Evolutionary conservation across 306 rosid genomes (phyloP).

Genomic region (Glycine latifolia): DNA sequence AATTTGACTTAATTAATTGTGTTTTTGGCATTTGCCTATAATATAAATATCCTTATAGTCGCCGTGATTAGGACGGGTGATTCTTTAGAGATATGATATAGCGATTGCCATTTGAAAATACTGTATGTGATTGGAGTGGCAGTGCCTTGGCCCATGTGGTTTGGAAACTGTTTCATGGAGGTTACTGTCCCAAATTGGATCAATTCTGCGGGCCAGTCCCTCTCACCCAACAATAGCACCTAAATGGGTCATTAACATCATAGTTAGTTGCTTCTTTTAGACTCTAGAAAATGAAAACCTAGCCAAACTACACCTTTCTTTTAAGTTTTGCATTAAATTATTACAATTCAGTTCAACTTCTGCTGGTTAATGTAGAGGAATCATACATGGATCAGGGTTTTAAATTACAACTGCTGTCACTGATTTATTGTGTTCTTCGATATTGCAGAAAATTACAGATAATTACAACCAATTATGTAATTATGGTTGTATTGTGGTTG

Average conservation of each 20-base stretch:
- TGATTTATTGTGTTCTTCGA: no score
- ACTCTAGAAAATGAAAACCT: neutral
- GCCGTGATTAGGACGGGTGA: neutral
- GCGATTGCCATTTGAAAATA: conserved; percentile 27
- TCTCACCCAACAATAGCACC: neutral
- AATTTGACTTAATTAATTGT: neutral
- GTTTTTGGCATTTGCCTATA: neutral
- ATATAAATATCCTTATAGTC: neutral
- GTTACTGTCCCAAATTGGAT: conserved; percentile 10
- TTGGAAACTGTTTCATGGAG: conserved; percentile 7
- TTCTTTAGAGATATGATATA: neutral
- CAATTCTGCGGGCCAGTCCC: neutral
- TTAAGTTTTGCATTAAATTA: neutral
- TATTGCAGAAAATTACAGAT: no score
- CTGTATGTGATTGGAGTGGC: conserved; percentile 13
- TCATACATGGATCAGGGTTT: no score
- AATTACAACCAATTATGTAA: no score
- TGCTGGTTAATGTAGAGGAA: no score
- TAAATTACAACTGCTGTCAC: no score
- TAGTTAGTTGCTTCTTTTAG: neutral
- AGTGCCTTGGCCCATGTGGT: conserved; percentile 16
- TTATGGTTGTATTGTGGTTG: no score
- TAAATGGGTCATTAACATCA: neutral
- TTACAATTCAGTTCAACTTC: neutral
- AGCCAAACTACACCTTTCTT: neutral